Evolutionary conservation across 139 green algal species (phyloP).

Genomic region (Pleodorina starrii): DNA sequence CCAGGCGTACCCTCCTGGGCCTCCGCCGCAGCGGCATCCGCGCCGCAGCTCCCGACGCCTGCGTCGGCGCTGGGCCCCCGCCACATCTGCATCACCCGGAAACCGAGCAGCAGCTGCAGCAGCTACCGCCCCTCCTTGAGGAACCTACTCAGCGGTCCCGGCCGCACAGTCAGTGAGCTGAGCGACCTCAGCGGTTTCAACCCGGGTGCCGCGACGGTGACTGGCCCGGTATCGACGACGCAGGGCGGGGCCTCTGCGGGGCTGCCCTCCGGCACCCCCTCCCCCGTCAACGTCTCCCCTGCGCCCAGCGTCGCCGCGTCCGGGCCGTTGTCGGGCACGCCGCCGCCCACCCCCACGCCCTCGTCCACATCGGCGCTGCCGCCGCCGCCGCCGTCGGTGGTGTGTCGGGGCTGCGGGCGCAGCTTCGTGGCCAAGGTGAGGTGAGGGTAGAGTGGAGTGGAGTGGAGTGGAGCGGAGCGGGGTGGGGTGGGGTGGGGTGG

Average conservation of each 20-base stretch:
- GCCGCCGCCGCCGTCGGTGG: not conserved
- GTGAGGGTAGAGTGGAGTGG: not conserved
- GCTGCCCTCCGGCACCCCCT: too few species aligned
- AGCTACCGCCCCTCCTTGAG: not conserved
- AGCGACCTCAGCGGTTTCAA: not conserved
- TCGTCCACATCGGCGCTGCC: not conserved
- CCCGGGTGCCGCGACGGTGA: not conserved
- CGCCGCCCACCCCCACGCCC: not conserved
- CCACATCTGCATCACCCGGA: not conserved
- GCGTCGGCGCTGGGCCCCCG: not conserved
- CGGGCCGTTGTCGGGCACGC: too few species aligned
- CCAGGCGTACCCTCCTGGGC: not conserved
- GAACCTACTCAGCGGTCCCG: not conserved
- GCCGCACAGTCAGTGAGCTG: not conserved
- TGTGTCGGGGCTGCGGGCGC: constrained; percentile 36
- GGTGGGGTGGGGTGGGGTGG: not conserved
- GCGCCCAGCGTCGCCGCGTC: not conserved
- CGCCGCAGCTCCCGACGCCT: not conserved
- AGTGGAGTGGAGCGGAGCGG: not conserved
- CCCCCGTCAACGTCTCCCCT: not conserved
- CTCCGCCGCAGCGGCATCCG: not conserved
- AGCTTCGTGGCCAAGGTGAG: constrained; percentile 46
- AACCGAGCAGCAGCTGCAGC: not conserved
- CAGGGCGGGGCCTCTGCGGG: too few species aligned
- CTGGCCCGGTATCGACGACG: too few species aligned